phyloP scores from a whole-genome alignment of 108 stramenopile genomes.

The Skeletonema costatum region DNA sequence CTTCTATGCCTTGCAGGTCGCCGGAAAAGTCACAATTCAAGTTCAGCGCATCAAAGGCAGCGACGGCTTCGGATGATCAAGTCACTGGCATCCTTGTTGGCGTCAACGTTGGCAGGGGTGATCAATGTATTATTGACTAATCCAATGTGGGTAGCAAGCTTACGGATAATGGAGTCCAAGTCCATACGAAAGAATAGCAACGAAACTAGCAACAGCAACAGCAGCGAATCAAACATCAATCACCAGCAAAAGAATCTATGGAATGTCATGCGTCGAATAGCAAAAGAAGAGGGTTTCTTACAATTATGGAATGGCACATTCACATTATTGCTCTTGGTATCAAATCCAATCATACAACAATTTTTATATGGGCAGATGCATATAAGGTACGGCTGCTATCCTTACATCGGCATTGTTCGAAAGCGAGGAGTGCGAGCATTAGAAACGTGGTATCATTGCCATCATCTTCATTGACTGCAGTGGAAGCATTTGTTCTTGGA shows the following conservation, averaged over 20 bases:
- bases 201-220: not conserved
- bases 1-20: constrained; percentile 64
- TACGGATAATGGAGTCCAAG: constrained; percentile 65
- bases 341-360: constrained; percentile 94
- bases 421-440: not conserved
- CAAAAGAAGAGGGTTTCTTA: constrained; percentile 40
- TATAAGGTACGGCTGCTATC: constrained; percentile 17
- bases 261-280: constrained; percentile 45
- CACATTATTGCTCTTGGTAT: constrained; percentile 89
- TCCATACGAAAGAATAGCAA: not conserved
- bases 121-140: constrained; percentile 83
- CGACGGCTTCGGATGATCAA: not conserved
- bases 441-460: constrained; percentile 3
- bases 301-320: constrained; percentile 79
- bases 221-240: not conserved
- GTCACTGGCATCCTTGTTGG: constrained; percentile 39
- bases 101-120: constrained; percentile 71
- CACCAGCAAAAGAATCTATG: constrained; percentile 34
- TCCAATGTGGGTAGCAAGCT: constrained; percentile 84
- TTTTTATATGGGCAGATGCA: constrained; percentile 88
- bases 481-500: constrained; percentile 86
- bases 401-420: not conserved
- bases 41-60: not conserved
- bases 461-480: constrained; percentile 48
- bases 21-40: constrained; percentile 37